Base-by-base conservation (phyloP, 1,139 yeast species). In the Pneumocystis carinii region DNA sequence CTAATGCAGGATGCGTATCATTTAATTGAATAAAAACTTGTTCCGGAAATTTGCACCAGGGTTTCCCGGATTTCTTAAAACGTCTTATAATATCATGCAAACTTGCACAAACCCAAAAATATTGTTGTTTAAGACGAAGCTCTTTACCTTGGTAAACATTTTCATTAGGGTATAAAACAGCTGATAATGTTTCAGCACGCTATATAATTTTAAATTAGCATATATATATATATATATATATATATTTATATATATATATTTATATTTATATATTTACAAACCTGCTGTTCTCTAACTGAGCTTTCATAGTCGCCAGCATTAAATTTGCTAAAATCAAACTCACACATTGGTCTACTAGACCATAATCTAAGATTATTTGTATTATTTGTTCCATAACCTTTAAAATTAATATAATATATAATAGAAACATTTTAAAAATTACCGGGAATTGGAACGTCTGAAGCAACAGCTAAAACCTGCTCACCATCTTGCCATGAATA, bases 101-200 rank as follows among this genome's bases (percentile, higher is more conserved):
- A 10, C 96, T 87, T 60, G 97, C 97, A 62, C 95, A 85, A 64
- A 90, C 96, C 97, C 97, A 90, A 75, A 90, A 90, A 76, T 88
- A 90, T 75, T 90, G 97, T 76, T 90, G 97, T 75, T 90, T 90
- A 74, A 90, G 82, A 74, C 97, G 84, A 72, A 90, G 80, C 72
- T 88, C 96, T 75, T 90, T 90, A 70, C 97, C 97, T 68, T 84
- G 81, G 72, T 87, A 86, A 73, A 90, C 90, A 74, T 90, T 90
- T 74, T 90, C 96, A 74, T 90, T 90, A 66, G 96, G 96, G 75
- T 90, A 90, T 71, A 89, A 78, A 10, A 55, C 64, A 19, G 36
- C 61, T 3, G 29, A 38, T 39, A 39, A 24, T 38, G 29, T 36
- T 14, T 38, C 27, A 8, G 32, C 29, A 39, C 27, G 53, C 35